These are phyloP conservation scores for Coelastrella sp. DNA, from an alignment of 139 green algal genomes.

Conservation along the genomic window DNA sequence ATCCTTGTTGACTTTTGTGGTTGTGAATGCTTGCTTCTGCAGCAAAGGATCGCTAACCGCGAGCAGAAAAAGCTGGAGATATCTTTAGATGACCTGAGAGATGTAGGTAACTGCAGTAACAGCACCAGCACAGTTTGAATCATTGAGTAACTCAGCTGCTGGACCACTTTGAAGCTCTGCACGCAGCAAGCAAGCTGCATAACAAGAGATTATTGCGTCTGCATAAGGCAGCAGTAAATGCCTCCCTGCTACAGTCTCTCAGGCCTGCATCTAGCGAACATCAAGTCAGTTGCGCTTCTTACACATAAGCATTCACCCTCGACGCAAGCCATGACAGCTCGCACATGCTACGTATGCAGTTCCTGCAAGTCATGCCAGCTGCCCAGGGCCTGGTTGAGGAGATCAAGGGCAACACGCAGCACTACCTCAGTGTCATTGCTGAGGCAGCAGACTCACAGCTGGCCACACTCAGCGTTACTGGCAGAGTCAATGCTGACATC, in stretches of 20 bases:
- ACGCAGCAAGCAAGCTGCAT: too few relatives aligned
- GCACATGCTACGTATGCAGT: too few relatives aligned
- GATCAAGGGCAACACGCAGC: slow-evolving; percentile 83
- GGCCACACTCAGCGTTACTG: slow-evolving; percentile 62
- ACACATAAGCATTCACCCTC: too few relatives aligned
- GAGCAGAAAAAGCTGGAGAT: slow-evolving; percentile 74
- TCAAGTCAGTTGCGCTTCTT: background rate
- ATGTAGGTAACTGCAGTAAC: slow-evolving; percentile 58
- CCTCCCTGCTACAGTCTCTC: too few relatives aligned
- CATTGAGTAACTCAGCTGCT: too few relatives aligned
- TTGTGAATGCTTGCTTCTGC: slow-evolving; percentile 47
- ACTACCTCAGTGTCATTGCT: slow-evolving; percentile 84
- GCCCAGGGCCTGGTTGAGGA: background rate
- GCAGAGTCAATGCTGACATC: slow-evolving; percentile 68
- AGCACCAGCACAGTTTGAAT: background rate
- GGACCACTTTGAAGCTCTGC: too few relatives aligned
- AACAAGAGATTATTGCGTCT: too few relatives aligned
- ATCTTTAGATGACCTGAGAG: slow-evolving; percentile 83
- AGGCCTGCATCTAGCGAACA: too few relatives aligned
- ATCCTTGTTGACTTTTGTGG: too few relatives aligned
- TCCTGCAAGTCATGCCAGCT: slow-evolving; percentile 19
- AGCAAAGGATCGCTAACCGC: slow-evolving; percentile 95
- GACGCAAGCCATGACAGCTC: too few relatives aligned
- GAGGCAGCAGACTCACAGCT: slow-evolving; percentile 86
- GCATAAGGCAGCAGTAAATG: too few relatives aligned